Evolutionary conservation across 139 green algal genomes (phyloP).

Genomic region (Chlorella vulgaris): DNA sequence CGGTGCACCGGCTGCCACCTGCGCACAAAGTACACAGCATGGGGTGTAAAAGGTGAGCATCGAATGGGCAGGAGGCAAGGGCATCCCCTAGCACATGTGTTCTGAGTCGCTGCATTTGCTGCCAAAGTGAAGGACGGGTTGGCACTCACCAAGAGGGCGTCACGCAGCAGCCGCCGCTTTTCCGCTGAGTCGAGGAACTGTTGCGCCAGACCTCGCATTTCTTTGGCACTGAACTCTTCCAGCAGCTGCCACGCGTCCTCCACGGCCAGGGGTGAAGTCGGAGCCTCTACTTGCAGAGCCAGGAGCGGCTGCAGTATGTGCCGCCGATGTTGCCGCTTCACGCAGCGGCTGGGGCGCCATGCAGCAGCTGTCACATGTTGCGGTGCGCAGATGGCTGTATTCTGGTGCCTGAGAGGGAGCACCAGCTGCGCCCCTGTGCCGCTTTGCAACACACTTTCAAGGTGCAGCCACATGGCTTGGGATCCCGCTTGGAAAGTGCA

Average conservation of each 20-base stretch:
- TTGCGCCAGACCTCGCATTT: constrained; percentile 30
- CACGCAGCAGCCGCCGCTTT: constrained; percentile 7
- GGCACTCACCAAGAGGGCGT: constrained; percentile 22
- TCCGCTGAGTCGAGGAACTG: constrained; percentile 11
- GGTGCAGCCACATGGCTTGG: too few species aligned
- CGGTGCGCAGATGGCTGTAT: too few species aligned
- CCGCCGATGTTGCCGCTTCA: not conserved
- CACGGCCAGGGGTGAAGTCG: constrained; percentile 5
- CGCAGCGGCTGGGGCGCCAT: not conserved
- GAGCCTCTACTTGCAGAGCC: constrained; percentile 14
- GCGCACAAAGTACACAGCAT: too few species aligned
- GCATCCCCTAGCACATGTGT: too few species aligned
- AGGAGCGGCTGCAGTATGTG: not conserved
- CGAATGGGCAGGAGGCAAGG: not conserved
- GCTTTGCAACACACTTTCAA: too few species aligned
- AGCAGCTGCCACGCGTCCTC: constrained; percentile 36
- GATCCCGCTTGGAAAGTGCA: too few species aligned
- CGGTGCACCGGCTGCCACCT: constrained; percentile 17
- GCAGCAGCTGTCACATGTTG: not conserved
- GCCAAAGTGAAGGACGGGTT: too few species aligned
- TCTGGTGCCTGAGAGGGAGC: too few species aligned
- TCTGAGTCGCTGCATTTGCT: too few species aligned
- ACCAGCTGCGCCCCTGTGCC: too few species aligned
- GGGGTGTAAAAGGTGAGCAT: too few species aligned
- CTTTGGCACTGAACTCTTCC: constrained; percentile 6